Evolutionary conservation across 768 basidiomycete genomes (phyloP).

Genomic region (Tricholoma terreum): DNA sequence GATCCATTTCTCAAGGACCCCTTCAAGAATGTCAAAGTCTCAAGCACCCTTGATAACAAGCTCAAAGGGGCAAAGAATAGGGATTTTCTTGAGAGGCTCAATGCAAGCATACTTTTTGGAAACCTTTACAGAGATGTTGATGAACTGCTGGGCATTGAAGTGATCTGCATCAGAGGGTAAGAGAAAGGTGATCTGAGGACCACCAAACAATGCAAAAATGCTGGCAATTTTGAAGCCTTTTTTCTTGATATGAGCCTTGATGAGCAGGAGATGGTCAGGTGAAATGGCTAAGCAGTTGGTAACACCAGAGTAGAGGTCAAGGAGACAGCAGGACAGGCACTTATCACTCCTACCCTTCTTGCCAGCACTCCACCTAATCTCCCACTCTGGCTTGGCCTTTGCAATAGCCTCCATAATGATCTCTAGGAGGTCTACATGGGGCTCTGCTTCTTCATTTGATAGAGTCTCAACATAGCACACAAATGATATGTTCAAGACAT

Average conservation of each 20-base stretch:
- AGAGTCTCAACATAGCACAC: not conserved
- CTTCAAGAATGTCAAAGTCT: not conserved
- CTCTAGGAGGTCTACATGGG: not conserved
- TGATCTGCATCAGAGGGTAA: constrained; percentile 3
- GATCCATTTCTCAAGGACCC: not conserved
- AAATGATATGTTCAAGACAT: not conserved
- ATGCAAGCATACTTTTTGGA: not conserved
- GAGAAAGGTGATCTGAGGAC: constrained; percentile 7
- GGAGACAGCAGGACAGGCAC: constrained; percentile 1
- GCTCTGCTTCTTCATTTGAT: not conserved
- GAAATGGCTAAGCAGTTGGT: not conserved
- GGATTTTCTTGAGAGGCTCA: constrained; percentile 6
- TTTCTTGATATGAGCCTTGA: not conserved
- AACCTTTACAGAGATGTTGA: not conserved
- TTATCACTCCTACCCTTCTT: constrained; percentile 1
- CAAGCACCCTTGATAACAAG: constrained; percentile 1
- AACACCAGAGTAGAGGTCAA: not conserved
- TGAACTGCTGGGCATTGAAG: not conserved
- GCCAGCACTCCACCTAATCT: constrained; percentile 2
- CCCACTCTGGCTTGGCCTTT: constrained; percentile 1
- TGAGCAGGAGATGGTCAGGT: constrained; percentile 2
- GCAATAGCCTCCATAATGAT: not conserved
- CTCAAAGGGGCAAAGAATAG: constrained; percentile 1
- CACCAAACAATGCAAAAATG: constrained; percentile 5
- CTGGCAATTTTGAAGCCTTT: constrained; percentile 5